Percentiles rank a stretch among this genome's conserved stretches.
These are phyloP conservation scores for Hansenula lynferdii DNA, from an alignment of 1,139 yeast genomes.

Conservation along the genomic window DNA sequence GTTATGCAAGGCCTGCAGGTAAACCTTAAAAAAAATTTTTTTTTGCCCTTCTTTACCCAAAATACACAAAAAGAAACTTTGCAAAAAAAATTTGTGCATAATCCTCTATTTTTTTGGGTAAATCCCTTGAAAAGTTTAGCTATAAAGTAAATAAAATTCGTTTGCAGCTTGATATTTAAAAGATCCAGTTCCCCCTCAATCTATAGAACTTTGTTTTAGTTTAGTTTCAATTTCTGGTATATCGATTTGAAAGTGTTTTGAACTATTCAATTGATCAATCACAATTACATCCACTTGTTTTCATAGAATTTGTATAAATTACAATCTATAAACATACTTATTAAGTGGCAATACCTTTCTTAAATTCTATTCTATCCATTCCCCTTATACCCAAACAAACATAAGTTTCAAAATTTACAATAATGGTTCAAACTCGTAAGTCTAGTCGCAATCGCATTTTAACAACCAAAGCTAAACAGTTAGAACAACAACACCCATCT, in stretches of 20 bases:
- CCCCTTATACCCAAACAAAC: too few relatives aligned
- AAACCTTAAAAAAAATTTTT: slow-evolving; percentile 1
- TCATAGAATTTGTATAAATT: not conserved
- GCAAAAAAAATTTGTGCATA: slow-evolving; percentile 1
- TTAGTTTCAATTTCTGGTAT: not conserved
- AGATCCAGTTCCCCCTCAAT: not conserved
- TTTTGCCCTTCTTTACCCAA: not conserved
- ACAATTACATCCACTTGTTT: too few relatives aligned
- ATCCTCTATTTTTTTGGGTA: not conserved
- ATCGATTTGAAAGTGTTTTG: not conserved
- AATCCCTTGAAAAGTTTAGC: not conserved
- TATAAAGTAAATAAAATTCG: not conserved
- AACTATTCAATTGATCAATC: not conserved
- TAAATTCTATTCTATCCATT: too few relatives aligned
- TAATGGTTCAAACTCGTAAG: slow-evolving; percentile 23
- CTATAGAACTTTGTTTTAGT: not conserved
- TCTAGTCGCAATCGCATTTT: slow-evolving; percentile 19
- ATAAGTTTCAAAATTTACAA: not conserved
- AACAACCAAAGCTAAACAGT: slow-evolving; percentile 24
- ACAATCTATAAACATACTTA: too few relatives aligned
- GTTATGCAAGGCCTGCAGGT: not conserved
- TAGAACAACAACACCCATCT: slow-evolving; percentile 5
- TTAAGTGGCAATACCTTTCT: not conserved
- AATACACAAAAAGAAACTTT: slow-evolving; percentile 2
- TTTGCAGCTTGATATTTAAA: too few relatives aligned